These are phyloP conservation scores for Thraustotheca clavata DNA, from an alignment of 352 stramenopile genomes.

Conservation along the genomic window DNA sequence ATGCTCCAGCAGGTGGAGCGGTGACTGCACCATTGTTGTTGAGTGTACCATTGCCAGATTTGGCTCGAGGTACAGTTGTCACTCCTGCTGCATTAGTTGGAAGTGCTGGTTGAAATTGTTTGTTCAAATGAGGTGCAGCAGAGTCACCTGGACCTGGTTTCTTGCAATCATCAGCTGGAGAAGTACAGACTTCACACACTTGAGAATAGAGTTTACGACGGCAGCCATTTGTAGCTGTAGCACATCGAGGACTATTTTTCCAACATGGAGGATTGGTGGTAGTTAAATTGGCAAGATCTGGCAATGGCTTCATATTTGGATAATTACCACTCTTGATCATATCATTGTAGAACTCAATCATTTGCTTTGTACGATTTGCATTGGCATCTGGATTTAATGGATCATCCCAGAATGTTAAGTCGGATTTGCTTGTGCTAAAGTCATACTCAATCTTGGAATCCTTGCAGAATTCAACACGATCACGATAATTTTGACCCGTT, in stretches of 20 bases:
- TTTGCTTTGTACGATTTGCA: not conserved
- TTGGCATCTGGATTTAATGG: constrained; percentile 18
- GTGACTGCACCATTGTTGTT: not conserved
- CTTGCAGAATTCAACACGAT: constrained; percentile 24
- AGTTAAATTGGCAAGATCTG: not conserved
- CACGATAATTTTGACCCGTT: constrained; percentile 26
- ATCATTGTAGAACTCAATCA: constrained; percentile 15
- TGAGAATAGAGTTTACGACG: constrained; percentile 2
- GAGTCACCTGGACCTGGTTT: not conserved
- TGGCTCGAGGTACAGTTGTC: not conserved
- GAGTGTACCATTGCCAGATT: not conserved
- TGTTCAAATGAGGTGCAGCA: not conserved
- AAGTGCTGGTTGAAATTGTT: not conserved
- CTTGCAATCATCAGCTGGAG: constrained; percentile 32
- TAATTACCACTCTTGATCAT: not conserved
- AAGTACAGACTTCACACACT: constrained; percentile 19
- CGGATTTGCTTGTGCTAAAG: not conserved
- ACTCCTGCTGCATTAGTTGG: not conserved
- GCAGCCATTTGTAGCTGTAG: not conserved
- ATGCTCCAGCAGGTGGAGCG: no score
- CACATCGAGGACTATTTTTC: not conserved
- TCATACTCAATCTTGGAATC: constrained; percentile 10
- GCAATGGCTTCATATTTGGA: constrained; percentile 12
- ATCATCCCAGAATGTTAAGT: constrained; percentile 12
- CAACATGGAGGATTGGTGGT: constrained; percentile 13